These are phyloP conservation scores for Colletotrichum tamarilloi DNA, from an alignment of 2,329 filamentous ascomycete genomes.

Conservation along the genomic window DNA sequence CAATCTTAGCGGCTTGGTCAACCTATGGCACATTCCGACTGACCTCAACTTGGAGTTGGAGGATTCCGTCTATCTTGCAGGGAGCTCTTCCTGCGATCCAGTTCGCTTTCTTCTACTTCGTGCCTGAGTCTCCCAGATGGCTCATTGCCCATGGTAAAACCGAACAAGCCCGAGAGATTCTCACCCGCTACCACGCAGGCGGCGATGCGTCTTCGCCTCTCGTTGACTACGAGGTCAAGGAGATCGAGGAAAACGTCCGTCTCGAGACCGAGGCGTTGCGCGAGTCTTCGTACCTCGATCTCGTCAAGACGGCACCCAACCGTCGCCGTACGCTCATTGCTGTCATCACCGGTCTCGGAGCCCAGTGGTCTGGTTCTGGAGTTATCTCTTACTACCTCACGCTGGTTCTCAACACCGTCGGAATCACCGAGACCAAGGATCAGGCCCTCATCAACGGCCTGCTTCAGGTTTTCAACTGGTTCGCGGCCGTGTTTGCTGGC, in stretches of 20 bases:
- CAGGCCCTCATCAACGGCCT: constrained; percentile 54
- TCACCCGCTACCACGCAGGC: constrained; percentile 62
- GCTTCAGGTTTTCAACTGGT: constrained; percentile 30
- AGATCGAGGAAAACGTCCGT: constrained; percentile 53
- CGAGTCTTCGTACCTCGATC: constrained; percentile 40
- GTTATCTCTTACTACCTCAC: constrained; percentile 52
- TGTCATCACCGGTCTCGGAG: constrained; percentile 40
- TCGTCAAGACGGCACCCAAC: constrained; percentile 43
- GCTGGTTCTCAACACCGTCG: constrained; percentile 43
- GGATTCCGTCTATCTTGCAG: constrained; percentile 42
- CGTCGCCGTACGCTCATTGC: constrained; percentile 42
- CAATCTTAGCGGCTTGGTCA: constrained; percentile 43
- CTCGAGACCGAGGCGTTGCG: constrained; percentile 62
- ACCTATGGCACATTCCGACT: constrained; percentile 48
- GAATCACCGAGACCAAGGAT: constrained; percentile 46
- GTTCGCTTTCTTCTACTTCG: constrained; percentile 16
- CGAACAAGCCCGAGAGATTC: constrained; percentile 61
- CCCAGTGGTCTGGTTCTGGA: constrained; percentile 44
- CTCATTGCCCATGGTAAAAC: constrained; percentile 65
- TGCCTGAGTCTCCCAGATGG: constrained; percentile 73
- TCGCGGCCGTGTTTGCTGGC: constrained; percentile 40
- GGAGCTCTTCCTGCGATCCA: constrained; percentile 52
- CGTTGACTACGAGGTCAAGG: constrained; percentile 51
- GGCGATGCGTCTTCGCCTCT: constrained; percentile 55
- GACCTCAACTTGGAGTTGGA: constrained; percentile 43